A percentile compares a stretch with the other conserved stretches of the same genome.
Conservation (phyloP, 2,329 filamentous ascomycete species). For the Colletotrichum truncatum region DNA sequence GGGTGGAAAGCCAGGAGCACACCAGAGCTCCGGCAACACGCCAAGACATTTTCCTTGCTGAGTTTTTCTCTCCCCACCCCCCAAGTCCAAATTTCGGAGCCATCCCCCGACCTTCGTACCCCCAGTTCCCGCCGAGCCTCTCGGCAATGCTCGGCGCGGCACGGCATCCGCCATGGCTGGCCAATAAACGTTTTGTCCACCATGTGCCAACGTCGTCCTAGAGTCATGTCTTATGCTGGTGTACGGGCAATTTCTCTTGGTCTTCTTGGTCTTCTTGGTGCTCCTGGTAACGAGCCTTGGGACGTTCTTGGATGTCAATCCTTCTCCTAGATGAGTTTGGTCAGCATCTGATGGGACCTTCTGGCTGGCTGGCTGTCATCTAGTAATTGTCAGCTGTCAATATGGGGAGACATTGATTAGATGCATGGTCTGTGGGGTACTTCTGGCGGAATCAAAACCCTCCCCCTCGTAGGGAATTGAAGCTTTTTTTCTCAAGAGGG, state of each 20-base stretch:
- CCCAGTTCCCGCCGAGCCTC: slow-evolving; percentile 26
- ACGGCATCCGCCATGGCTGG: slow-evolving; percentile 19
- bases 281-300: slow-evolving; percentile 4
- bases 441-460: background rate
- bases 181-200: slow-evolving; percentile 12
- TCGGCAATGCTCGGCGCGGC: slow-evolving; percentile 30
- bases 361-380: background rate
- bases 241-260: background rate
- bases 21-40: background rate
- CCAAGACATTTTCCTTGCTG: slow-evolving; percentile 15
- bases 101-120: slow-evolving; percentile 13
- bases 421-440: background rate
- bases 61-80: background rate
- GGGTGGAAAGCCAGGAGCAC: slow-evolving; percentile 8
- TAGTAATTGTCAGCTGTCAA: slow-evolving; percentile 18
- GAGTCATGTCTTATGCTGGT: slow-evolving; percentile 23
- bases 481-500: background rate
- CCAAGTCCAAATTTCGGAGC: slow-evolving; percentile 7
- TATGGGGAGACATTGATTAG: background rate
- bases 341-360: background rate
- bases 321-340: background rate
- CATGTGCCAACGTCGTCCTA: slow-evolving; percentile 10
- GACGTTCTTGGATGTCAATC: slow-evolving; percentile 20
- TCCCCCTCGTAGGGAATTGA: background rate
- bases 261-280: background rate